A percentile compares a stretch with the other conserved stretches of the same genome.
phyloP scores from a whole-genome alignment of 179 eudicot genomes.

The Silene coronaria region DNA sequence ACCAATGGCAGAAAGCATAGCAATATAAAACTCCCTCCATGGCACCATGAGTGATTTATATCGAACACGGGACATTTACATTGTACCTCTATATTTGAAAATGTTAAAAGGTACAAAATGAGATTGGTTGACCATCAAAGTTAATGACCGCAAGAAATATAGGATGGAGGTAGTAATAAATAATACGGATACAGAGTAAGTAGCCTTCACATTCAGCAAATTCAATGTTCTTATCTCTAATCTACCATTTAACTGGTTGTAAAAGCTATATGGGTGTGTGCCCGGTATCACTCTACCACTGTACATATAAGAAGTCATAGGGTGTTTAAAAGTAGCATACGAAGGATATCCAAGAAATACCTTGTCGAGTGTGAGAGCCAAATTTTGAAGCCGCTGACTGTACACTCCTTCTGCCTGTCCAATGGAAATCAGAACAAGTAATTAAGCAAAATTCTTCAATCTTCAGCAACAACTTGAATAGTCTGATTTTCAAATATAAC shows the following conservation, averaged over 20 bases:
- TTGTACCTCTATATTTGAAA: background rate
- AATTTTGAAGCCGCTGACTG: slow-evolving; percentile 91
- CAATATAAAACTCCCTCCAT: background rate
- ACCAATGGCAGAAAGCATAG: background rate
- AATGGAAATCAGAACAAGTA: slow-evolving; percentile 18
- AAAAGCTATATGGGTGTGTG: background rate
- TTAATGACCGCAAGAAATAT: background rate
- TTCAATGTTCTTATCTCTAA: background rate
- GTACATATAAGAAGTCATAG: background rate
- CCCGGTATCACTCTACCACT: background rate
- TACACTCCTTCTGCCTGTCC: slow-evolving; percentile 95
- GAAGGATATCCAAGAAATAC: slow-evolving; percentile 27
- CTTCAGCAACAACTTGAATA: background rate
- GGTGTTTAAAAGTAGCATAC: background rate
- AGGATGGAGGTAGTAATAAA: background rate
- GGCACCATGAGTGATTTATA: background rate
- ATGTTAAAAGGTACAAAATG: background rate
- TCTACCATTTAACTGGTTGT: background rate
- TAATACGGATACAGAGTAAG: background rate
- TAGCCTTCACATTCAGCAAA: background rate
- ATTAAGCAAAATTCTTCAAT: slow-evolving; percentile 7
- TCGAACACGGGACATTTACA: background rate
- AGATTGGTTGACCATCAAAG: background rate
- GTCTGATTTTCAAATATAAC: background rate
- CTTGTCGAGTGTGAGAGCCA: slow-evolving; percentile 98